phyloP scores from a whole-genome alignment of 2,329 filamentous ascomycete species.

The Beauveria scarabaeidicola region DNA sequence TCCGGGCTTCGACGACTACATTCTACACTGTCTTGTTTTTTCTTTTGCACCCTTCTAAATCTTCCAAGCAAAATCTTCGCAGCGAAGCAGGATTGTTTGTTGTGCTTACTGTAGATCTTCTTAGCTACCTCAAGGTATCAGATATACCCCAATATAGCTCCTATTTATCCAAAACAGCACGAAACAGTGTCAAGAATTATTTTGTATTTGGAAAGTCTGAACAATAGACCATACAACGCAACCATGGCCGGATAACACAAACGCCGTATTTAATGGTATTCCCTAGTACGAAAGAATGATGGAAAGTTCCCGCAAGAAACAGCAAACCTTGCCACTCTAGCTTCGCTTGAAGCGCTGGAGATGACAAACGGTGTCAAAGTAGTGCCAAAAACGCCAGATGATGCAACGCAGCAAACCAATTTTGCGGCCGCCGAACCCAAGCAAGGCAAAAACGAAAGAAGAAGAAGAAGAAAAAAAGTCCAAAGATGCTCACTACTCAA shows the following conservation, averaged over 20 bases:
- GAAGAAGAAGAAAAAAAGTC: not conserved
- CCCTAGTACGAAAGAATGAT: not conserved
- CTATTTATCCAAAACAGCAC: too few species aligned
- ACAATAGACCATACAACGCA: not conserved
- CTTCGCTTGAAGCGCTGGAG: not conserved
- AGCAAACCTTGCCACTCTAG: not conserved
- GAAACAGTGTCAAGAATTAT: too few species aligned
- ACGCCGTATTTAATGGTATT: conserved; percentile 1
- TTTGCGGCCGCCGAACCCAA: not conserved
- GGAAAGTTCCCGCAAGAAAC: not conserved
- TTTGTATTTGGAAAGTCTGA: not conserved
- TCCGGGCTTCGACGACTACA: not conserved
- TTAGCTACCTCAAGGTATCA: not conserved
- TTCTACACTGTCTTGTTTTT: not conserved
- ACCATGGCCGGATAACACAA: not conserved
- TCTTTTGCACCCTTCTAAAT: too few species aligned
- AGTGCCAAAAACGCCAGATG: not conserved
- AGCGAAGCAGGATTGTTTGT: too few species aligned
- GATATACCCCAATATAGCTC: not conserved
- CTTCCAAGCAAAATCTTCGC: too few species aligned
- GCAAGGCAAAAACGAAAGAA: not conserved
- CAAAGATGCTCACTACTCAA: conserved; percentile 51
- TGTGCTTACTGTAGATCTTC: not conserved
- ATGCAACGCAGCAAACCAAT: conserved; percentile 6
- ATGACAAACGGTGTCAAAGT: not conserved